Percentiles rank a stretch among this genome's conserved stretches.
These are phyloP conservation scores for Venturia nashicola DNA, from an alignment of 2,329 filamentous ascomycete genomes.

Conservation along the genomic window DNA sequence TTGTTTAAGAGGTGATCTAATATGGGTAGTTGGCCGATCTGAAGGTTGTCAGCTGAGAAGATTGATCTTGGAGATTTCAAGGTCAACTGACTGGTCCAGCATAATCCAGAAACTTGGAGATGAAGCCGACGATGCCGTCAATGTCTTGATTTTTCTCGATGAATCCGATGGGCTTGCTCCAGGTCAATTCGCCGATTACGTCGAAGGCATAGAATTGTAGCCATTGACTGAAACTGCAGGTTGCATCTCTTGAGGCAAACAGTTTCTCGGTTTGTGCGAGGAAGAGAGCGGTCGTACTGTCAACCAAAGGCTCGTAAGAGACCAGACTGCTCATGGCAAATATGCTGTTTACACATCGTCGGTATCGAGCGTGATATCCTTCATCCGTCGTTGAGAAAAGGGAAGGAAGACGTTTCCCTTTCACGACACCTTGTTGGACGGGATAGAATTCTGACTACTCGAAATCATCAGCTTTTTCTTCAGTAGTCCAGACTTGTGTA, in stretches of 20 bases:
- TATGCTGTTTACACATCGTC: slow-evolving; percentile 61
- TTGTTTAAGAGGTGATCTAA: slow-evolving; percentile 60
- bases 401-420: slow-evolving; percentile 55
- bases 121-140: slow-evolving; percentile 57
- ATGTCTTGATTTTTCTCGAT: slow-evolving; percentile 63
- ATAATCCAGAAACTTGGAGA: slow-evolving; percentile 55
- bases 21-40: slow-evolving; percentile 63
- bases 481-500: background rate
- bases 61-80: too few relatives aligned
- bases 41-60: too few relatives aligned
- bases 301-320: slow-evolving; percentile 70
- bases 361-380: slow-evolving; percentile 61
- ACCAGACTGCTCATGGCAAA: slow-evolving; percentile 69
- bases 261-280: slow-evolving; percentile 37
- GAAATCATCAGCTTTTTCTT: background rate
- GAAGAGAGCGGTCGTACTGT: slow-evolving; percentile 61
- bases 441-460: slow-evolving; percentile 67
- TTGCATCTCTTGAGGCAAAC: slow-evolving; percentile 27
- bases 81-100: slow-evolving; percentile 48
- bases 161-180: slow-evolving; percentile 64
- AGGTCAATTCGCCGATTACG: slow-evolving; percentile 67
- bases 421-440: slow-evolving; percentile 60
- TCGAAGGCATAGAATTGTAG: slow-evolving; percentile 74
- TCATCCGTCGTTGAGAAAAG: slow-evolving; percentile 70
- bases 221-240: slow-evolving; percentile 58